Percentiles rank a stretch among this genome's conserved stretches.
Conservation (phyloP, 2,329 filamentous ascomycete genomes). For the Scytalidium lignicola region DNA sequence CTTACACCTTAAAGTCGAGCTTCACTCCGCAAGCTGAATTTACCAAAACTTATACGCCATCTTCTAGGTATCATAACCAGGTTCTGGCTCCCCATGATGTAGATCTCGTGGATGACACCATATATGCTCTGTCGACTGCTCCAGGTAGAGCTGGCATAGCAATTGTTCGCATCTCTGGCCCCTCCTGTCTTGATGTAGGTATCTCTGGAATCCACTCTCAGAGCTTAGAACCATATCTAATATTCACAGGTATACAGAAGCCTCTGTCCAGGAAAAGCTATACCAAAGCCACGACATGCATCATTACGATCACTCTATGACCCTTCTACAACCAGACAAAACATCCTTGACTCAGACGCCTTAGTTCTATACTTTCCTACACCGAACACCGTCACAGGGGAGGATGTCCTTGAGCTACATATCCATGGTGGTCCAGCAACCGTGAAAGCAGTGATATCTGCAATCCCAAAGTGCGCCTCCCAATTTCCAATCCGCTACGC, state of each 20-base stretch:
- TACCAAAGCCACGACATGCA: slow-evolving; percentile 59
- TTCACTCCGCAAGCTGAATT: neutral
- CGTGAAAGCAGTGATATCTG: slow-evolving; percentile 76
- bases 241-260: slow-evolving; percentile 54
- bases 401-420: slow-evolving; percentile 88
- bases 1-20: neutral
- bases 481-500: slow-evolving; percentile 66
- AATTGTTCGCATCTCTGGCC: slow-evolving; percentile 80
- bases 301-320: slow-evolving; percentile 70
- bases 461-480: slow-evolving; percentile 55
- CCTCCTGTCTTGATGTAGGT: slow-evolving; percentile 62
- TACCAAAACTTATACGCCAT: neutral
- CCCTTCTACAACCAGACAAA: slow-evolving; percentile 36
- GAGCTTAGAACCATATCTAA: slow-evolving; percentile 7
- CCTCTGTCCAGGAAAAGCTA: slow-evolving; percentile 50
- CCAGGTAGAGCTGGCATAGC: slow-evolving; percentile 85
- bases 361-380: slow-evolving; percentile 77
- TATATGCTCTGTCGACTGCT: slow-evolving; percentile 88
- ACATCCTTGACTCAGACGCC: slow-evolving; percentile 67
- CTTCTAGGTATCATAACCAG: neutral
- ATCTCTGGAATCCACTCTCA: slow-evolving; percentile 1
- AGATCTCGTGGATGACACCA: slow-evolving; percentile 47
- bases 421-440: slow-evolving; percentile 90
- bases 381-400: slow-evolving; percentile 82
- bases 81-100: neutral